Percentiles rank a stretch among this genome's conserved stretches.
Evolutionary conservation across 345 rosid species (phyloP).

Genomic region (Orychophragmus violaceus): DNA sequence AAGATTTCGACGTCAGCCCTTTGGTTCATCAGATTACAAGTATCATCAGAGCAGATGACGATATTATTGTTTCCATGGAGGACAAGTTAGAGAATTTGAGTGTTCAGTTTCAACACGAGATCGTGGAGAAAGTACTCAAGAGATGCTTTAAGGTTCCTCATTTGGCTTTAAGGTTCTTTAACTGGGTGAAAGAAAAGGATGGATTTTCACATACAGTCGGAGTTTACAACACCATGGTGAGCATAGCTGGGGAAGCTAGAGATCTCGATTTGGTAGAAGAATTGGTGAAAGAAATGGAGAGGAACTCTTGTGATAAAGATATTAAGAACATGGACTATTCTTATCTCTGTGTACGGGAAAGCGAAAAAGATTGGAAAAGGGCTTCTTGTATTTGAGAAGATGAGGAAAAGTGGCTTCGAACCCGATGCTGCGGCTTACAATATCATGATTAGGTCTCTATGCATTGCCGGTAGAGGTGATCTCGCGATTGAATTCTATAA

Average conservation of each 20-base stretch:
- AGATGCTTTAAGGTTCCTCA: slow-evolving; percentile 77
- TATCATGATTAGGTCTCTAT: slow-evolving; percentile 45
- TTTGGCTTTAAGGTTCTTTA: slow-evolving; percentile 61
- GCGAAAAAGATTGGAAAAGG: slow-evolving; percentile 59
- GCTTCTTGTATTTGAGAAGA: slow-evolving; percentile 48
- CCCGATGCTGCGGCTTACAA: slow-evolving; percentile 47
- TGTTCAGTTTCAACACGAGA: slow-evolving; percentile 40
- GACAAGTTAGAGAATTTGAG: slow-evolving; percentile 45
- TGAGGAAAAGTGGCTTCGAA: slow-evolving; percentile 52
- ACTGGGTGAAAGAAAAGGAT: slow-evolving; percentile 56
- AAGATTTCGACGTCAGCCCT: slow-evolving; percentile 40
- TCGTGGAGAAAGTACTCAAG: slow-evolving; percentile 71
- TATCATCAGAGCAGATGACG: slow-evolving; percentile 43
- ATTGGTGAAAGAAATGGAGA: slow-evolving; percentile 64
- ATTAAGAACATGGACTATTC: slow-evolving; percentile 67
- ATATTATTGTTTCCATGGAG: slow-evolving; percentile 42
- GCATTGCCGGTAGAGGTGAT: slow-evolving; percentile 53
- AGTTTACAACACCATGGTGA: slow-evolving; percentile 55
- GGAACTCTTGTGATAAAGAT: slow-evolving; percentile 43
- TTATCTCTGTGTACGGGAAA: slow-evolving; percentile 56
- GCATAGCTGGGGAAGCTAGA: slow-evolving; percentile 54
- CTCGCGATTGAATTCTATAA: slow-evolving; percentile 61
- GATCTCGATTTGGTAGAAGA: slow-evolving; percentile 43
- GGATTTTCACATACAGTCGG: slow-evolving; percentile 43
- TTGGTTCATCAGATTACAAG: slow-evolving; percentile 49